These are phyloP conservation scores for Torulaspora globosa DNA, from an alignment of 1,139 yeast species.

Conservation along the genomic window DNA sequence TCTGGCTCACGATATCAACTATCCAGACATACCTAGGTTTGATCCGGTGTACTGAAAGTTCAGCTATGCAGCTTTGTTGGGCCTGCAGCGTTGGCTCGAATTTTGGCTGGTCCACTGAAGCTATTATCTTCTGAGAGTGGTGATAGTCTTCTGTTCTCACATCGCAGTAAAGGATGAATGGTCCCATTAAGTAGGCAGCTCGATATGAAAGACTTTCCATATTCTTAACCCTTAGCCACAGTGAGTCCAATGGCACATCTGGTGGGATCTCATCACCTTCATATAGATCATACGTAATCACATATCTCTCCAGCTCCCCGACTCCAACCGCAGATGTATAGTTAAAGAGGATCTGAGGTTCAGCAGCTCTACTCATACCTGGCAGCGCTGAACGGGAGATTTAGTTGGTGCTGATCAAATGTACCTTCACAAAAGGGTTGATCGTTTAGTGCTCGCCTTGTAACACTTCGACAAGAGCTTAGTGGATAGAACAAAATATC, in stretches of 20 bases:
- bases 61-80: conserved; percentile 56
- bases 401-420: background rate
- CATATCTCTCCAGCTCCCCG: conserved; percentile 55
- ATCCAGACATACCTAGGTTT: conserved; percentile 61
- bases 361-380: background rate
- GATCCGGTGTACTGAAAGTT: conserved; percentile 45
- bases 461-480: background rate
- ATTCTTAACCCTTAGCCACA: conserved; percentile 70
- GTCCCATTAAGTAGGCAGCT: conserved; percentile 89
- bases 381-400: background rate
- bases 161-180: conserved; percentile 83
- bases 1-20: conserved; percentile 81
- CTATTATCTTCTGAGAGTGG: conserved; percentile 51
- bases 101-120: conserved; percentile 70
- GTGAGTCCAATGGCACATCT: conserved; percentile 32
- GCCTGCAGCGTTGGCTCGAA: conserved; percentile 74
- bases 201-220: conserved; percentile 68
- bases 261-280: conserved; percentile 30
- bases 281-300: conserved; percentile 44
- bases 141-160: conserved; percentile 63
- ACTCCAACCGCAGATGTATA: conserved; percentile 45
- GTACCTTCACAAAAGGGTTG: background rate
- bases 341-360: conserved; percentile 38
- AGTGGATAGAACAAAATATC: too few species aligned
- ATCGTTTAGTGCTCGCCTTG: conserved; percentile 6